Conservation (phyloP, 1,284 basidiomycete species). For the Sphagnurus paluster region DNA sequence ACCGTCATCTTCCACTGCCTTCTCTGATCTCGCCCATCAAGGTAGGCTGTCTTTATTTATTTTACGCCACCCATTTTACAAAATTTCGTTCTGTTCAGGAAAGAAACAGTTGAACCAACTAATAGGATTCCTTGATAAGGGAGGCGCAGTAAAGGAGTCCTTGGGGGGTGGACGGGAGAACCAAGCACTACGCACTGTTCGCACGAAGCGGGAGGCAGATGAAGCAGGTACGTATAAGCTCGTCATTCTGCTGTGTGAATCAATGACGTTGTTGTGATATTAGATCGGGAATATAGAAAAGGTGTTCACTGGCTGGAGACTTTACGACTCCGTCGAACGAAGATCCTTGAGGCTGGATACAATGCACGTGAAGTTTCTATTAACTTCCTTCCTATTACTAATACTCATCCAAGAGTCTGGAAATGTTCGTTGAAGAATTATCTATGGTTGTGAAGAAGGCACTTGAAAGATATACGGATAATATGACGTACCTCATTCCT, state of each 20-base stretch:
- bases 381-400: neutral
- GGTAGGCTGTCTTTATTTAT: conserved; percentile 37
- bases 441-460: conserved; percentile 63
- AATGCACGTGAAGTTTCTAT: conserved; percentile 44
- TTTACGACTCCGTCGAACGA: conserved; percentile 77
- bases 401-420: conserved; percentile 59
- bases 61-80: conserved; percentile 12
- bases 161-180: conserved; percentile 60
- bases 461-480: conserved; percentile 75
- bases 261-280: conserved; percentile 6
- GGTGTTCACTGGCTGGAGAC: conserved; percentile 95
- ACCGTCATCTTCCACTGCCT: conserved; percentile 66
- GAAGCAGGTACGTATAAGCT: conserved; percentile 69
- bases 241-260: neutral
- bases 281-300: conserved; percentile 90
- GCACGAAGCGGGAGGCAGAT: conserved; percentile 87
- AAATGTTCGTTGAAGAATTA: conserved; percentile 78
- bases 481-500: conserved; percentile 57
- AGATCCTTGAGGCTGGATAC: conserved; percentile 82
- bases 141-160: conserved; percentile 57
- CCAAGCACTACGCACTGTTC: conserved; percentile 69
- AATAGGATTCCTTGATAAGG: conserved; percentile 76
- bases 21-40: conserved; percentile 78
- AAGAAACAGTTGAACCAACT: conserved; percentile 78
- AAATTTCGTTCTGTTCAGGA: conserved; percentile 39